A percentile compares a stretch with the other conserved stretches of the same genome.
phyloP scores from a whole-genome alignment of 345 rosid species.

The Gossypium anomalum region DNA sequence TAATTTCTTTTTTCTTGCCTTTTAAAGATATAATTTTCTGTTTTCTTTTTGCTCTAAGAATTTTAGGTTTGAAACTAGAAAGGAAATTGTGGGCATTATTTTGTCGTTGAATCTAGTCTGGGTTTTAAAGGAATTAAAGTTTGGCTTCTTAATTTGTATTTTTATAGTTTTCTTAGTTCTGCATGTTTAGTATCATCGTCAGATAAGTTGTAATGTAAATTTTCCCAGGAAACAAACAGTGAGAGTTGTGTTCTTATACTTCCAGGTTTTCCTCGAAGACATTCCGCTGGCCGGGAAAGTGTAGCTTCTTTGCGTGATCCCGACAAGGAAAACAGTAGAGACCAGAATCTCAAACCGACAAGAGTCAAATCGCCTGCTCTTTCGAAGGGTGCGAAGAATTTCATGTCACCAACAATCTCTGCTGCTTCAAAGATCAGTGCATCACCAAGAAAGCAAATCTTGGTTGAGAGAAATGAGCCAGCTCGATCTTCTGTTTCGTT shows the following conservation, averaged over 20 bases:
- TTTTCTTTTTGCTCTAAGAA: background rate
- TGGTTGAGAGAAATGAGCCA: conserved; percentile 56
- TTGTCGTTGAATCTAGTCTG: background rate
- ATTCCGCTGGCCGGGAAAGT: conserved; percentile 45
- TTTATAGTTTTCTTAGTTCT: background rate
- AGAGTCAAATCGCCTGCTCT: conserved; percentile 37
- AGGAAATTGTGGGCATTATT: background rate
- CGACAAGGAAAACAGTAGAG: conserved; percentile 65
- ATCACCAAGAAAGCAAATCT: conserved; percentile 71
- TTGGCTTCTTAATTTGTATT: background rate
- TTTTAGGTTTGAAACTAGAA: no score
- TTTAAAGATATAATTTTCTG: background rate
- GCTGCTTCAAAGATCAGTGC: conserved; percentile 70
- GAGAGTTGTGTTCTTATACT: background rate
- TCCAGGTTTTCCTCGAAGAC: conserved; percentile 44
- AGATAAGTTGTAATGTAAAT: background rate
- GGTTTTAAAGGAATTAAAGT: background rate
- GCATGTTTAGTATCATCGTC: background rate
- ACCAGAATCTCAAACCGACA: conserved; percentile 26
- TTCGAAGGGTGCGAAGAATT: conserved; percentile 55
- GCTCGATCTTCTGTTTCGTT: conserved; percentile 41
- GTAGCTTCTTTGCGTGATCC: conserved; percentile 29
- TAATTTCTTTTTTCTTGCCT: background rate
- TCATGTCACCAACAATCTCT: conserved; percentile 89
- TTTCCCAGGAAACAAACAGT: background rate